Evolutionary conservation across 1,284 basidiomycete species (phyloP), one percentile per base, ranked within the genome.

Genomic region (Rhodotorula sp.): DNA sequence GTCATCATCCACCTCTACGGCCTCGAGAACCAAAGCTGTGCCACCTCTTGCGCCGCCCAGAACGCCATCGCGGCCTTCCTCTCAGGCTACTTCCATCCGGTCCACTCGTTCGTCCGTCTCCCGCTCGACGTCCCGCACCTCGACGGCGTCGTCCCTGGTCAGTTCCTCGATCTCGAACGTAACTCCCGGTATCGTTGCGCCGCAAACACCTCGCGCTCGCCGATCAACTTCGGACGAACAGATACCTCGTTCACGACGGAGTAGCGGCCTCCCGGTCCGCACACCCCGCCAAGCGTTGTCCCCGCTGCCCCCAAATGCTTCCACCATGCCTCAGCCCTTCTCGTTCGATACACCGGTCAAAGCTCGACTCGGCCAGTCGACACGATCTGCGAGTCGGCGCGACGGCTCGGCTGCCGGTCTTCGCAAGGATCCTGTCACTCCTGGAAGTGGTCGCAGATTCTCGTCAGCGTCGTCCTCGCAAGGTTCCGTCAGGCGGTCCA

Each of bases 91-190:
- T 81, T 89, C 76, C 84, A 83, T 26, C 89, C 94, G 2, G 78
- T 93, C 40, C 94, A 85, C 80, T 89, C 92, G 59, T 83, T 88
- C 52, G 90, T 89, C 79, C 89, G 87, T 53, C 92, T 90, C 81
- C 88, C 87, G 64, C 90, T 88, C 76, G 15, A 51, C 76, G 2
- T 76, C 77, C 6, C 9, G 20, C 66, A 77, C 22, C 74, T 76
- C 57, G 51, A 44, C 51, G 20, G 5, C 11, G 16, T 44, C 40
- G 40, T 44, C 40, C 4, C 40, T 44, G 40, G 40, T 44, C 40
- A 44, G 40, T 13, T 44, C 40, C 13, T 44, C 40, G 10, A 11
- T 13, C 40, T 44, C 40, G 40, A 44, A 18, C 40, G 40, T 7
- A 10, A 44, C 40, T 44, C 40, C 40, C 13, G 16, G 10, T 15